phyloP scores from a whole-genome alignment of 805 yeast species.

The Cyberlindnera subsufficiens region DNA sequence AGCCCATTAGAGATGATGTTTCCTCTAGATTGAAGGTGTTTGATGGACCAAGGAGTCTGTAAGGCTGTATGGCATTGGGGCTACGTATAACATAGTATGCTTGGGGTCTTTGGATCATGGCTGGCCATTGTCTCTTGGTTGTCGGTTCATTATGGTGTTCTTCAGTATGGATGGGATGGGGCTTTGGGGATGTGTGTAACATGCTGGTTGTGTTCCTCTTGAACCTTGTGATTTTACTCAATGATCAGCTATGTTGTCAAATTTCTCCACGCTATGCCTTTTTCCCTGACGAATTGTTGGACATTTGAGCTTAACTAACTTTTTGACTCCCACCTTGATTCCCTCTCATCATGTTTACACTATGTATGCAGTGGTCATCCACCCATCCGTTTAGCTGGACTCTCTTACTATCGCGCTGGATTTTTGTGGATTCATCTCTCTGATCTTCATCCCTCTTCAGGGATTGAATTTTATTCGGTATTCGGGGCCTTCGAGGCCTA shows the following conservation, averaged over 20 bases:
- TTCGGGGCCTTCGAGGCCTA: conserved; percentile 42
- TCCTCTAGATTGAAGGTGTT: neutral
- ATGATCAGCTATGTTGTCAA: neutral
- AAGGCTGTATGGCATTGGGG: too few relatives aligned
- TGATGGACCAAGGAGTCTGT: neutral
- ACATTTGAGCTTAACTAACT: too few relatives aligned
- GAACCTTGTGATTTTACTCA: conserved; percentile 17
- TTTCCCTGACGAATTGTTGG: too few relatives aligned
- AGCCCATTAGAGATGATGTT: conserved; percentile 6
- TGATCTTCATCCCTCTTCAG: conserved; percentile 5
- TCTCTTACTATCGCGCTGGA: neutral
- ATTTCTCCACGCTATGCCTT: too few relatives aligned
- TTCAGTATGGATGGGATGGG: neutral
- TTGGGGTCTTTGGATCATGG: neutral
- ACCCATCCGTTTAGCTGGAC: neutral
- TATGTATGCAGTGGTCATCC: neutral
- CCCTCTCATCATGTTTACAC: neutral
- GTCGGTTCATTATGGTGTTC: too few relatives aligned
- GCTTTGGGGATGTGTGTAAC: neutral
- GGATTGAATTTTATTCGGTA: conserved; percentile 45
- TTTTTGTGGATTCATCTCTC: conserved; percentile 1
- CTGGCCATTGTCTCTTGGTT: neutral
- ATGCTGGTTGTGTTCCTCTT: conserved; percentile 18
- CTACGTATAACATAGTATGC: neutral
- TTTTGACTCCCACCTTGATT: neutral